Evolutionary conservation across 495 filamentous ascomycete species (phyloP).

Genomic region (Ramalina intermedia): DNA sequence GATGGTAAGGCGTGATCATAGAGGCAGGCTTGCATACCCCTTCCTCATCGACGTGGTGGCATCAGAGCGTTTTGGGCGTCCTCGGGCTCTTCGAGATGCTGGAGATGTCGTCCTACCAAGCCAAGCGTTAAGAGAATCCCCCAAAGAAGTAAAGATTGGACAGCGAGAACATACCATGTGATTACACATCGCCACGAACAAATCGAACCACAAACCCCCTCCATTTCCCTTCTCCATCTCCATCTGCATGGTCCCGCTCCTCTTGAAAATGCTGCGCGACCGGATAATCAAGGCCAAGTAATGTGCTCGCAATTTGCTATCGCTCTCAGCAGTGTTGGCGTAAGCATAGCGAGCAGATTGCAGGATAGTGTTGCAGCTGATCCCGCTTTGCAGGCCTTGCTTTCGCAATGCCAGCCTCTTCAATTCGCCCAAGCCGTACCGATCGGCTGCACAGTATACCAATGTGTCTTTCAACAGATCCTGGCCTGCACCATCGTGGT

Average conservation of each 20-base stretch:
- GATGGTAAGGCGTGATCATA: not conserved
- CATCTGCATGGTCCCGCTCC: constrained; percentile 90
- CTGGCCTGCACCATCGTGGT: constrained; percentile 45
- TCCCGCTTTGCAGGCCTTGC: constrained; percentile 69
- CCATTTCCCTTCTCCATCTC: constrained; percentile 82
- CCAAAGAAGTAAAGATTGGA: constrained; percentile 1
- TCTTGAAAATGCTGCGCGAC: constrained; percentile 71
- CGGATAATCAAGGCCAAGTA: constrained; percentile 87
- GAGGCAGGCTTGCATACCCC: not conserved
- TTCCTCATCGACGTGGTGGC: not conserved
- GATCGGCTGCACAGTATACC: constrained; percentile 79
- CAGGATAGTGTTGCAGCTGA: constrained; percentile 73
- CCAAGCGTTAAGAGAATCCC: not conserved
- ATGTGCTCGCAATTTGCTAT: constrained; percentile 78
- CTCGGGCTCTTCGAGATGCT: constrained; percentile 15
- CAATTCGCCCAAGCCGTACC: constrained; percentile 65
- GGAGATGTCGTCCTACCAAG: constrained; percentile 18
- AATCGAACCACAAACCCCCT: constrained; percentile 65
- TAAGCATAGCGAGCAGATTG: constrained; percentile 75
- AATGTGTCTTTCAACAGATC: constrained; percentile 75
- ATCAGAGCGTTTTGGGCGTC: constrained; percentile 11
- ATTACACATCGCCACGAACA: constrained; percentile 87
- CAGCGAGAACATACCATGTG: constrained; percentile 46
- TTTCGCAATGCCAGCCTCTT: constrained; percentile 74
- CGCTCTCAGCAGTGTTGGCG: constrained; percentile 72